A percentile compares a stretch with the other conserved stretches of the same genome.
These are phyloP conservation scores for Tylopilus plumbeoviolaceoides DNA, from an alignment of 768 basidiomycete genomes.

Conservation along the genomic window DNA sequence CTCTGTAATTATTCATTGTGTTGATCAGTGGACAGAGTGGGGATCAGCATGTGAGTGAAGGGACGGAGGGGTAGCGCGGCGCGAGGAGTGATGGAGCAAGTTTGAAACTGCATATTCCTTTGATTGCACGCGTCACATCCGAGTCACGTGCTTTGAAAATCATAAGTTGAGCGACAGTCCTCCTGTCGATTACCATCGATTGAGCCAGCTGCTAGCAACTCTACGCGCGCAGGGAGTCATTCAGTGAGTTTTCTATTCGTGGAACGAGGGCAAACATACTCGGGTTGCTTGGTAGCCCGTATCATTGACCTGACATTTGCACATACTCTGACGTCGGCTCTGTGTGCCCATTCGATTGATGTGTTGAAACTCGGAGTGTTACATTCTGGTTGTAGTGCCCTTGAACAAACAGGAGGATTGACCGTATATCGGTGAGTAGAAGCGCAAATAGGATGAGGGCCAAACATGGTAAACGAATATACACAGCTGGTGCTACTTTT, in stretches of 20 bases:
- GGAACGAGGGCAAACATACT: not conserved
- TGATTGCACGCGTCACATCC: constrained; percentile 4
- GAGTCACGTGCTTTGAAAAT: constrained; percentile 23
- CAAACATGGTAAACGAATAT: constrained; percentile 11
- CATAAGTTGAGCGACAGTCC: constrained; percentile 1
- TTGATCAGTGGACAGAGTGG: not conserved
- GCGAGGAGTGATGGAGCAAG: not conserved
- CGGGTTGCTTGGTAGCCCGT: not conserved
- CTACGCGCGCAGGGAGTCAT: not conserved
- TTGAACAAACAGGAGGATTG: not conserved
- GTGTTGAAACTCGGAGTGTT: not conserved
- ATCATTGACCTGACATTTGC: not conserved
- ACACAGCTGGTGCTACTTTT: constrained; percentile 26
- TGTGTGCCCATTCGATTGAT: not conserved
- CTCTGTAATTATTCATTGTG: constrained; percentile 24
- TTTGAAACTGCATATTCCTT: not conserved
- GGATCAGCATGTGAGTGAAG: constrained; percentile 4
- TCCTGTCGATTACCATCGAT: no score
- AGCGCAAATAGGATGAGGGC: not conserved
- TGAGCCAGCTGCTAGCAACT: not conserved
- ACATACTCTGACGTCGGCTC: not conserved
- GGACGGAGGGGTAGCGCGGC: not conserved
- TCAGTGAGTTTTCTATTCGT: not conserved
- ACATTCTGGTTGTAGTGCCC: not conserved
- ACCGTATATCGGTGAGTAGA: constrained; percentile 1